A percentile compares a stretch with the other conserved stretches of the same genome.
Conservation (phyloP, 257 asterid genomes). For the Solanum chaucha region DNA sequence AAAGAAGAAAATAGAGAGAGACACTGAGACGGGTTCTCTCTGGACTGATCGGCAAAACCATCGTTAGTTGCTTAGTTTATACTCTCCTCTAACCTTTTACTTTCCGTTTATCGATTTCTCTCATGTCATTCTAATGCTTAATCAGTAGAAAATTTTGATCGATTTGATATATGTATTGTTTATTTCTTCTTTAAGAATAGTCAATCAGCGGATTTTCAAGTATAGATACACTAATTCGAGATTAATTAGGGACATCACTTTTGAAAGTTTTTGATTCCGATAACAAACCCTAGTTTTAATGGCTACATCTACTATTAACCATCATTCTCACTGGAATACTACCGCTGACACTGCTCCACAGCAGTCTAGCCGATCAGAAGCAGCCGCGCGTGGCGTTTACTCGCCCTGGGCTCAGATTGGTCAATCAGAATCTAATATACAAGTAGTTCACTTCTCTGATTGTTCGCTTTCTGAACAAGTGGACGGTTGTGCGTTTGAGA, state of each 20-base stretch:
- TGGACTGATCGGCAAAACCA: not conserved
- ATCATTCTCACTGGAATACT: not conserved
- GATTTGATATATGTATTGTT: not conserved
- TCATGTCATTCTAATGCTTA: not conserved
- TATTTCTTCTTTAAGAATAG: too few relatives aligned
- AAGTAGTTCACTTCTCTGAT: not conserved
- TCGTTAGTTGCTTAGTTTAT: not conserved
- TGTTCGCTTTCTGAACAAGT: not conserved
- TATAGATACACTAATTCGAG: not conserved
- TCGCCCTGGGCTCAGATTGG: not conserved
- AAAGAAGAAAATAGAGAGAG: not conserved
- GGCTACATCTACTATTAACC: not conserved
- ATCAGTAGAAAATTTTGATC: not conserved
- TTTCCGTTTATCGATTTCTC: not conserved
- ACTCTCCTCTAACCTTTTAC: not conserved
- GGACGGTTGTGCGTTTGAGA: not conserved
- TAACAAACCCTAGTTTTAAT: not conserved
- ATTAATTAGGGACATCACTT: not conserved
- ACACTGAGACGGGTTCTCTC: not conserved
- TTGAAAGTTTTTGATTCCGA: not conserved
- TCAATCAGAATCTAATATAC: not conserved
- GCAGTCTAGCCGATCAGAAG: not conserved
- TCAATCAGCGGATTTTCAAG: not conserved
- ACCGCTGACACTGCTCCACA: not conserved
- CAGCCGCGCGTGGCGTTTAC: not conserved